Percentiles rank a stretch among this genome's conserved stretches.
Conservation (phyloP, 2,329 filamentous ascomycete genomes). For the Rhexocercosporidium sp. region DNA sequence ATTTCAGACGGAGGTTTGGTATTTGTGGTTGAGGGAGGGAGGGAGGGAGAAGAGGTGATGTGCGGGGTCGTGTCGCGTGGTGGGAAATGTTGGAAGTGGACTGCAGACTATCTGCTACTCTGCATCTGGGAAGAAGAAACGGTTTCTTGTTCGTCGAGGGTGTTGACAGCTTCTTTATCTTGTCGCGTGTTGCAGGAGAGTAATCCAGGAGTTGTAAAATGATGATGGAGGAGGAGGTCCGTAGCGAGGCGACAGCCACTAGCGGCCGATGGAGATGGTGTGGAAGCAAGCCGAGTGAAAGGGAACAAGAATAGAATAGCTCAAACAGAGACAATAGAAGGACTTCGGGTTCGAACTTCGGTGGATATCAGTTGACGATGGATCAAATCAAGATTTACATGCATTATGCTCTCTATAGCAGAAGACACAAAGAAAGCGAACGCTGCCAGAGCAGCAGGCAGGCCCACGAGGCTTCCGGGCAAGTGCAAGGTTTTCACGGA, state of each 20-base stretch:
- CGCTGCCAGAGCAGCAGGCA: neutral
- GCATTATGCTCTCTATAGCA: neutral
- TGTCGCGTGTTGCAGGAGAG: slow-evolving; percentile 30
- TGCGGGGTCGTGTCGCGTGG: slow-evolving; percentile 35
- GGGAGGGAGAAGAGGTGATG: slow-evolving; percentile 29
- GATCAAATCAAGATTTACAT: neutral
- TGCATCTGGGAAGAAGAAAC: slow-evolving; percentile 20
- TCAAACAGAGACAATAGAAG: neutral
- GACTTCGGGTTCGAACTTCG: neutral
- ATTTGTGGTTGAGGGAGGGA: slow-evolving; percentile 23
- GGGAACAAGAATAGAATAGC: neutral
- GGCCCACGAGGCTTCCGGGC: neutral
- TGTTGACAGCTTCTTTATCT: slow-evolving; percentile 13
- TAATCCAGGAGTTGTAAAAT: slow-evolving; percentile 9
- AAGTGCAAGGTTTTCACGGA: slow-evolving; percentile 1
- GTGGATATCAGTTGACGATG: neutral
- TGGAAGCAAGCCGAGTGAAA: neutral
- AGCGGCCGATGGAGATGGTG: neutral
- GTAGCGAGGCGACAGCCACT: neutral
- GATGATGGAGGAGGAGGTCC: slow-evolving; percentile 12
- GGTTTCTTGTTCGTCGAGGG: slow-evolving; percentile 11
- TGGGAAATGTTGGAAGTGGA: slow-evolving; percentile 16
- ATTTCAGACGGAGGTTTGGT: slow-evolving; percentile 13
- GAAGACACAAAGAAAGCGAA: neutral
- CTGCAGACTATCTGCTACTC: slow-evolving; percentile 33